Base-by-base conservation (phyloP, 176 grass and related monocot species). In the Puya raimondii region DNA sequence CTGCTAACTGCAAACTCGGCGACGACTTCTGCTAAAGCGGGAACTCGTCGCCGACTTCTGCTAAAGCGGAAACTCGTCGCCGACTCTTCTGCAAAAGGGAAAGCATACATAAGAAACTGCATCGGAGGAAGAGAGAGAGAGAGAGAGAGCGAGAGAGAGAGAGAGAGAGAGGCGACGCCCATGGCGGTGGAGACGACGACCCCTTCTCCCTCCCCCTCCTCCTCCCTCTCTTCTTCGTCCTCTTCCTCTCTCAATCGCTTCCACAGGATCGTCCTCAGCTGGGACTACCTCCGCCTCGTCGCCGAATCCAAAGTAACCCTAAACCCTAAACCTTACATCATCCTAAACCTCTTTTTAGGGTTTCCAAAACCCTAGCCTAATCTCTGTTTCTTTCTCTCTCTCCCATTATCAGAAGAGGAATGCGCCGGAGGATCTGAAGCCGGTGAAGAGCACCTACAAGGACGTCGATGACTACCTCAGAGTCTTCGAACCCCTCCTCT, bases 401-500 rank as follows among this genome's bases (percentile, higher is more conserved):
- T 42, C 33, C 47, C 67, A 21, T 51, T 6, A 12, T 13, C 79
- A 97, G 89, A 75, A 79, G 2, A 64, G 61, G 67, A 77, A 80
- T 42, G 69, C 70, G 22, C 21, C 15, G 1, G 73, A 81, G 79
- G 79, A 65, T 49, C 75, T 92, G 71, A 27, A 71, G 70, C 52
- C 20, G 29, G 86, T 87, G 49, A 92, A 90, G 86, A 79, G 81
- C 77, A 83, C 84, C 3, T 97, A 92, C 68, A 49, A 49, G 53
- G 85, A 91, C 27, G 87, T 92, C 66, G 81, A 69, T 3, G 93
- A 97, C 22, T 97, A 97, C 82, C 70, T 92, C 23, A 71, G 74
- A 47, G 69, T 90, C 58, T 92, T 90, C 53, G 89, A 97, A 65
- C 93, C 93, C 27, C 86, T 97, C 65, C 86, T 97, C 76, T 92